A percentile compares a stretch with the other conserved stretches of the same genome.
These are phyloP conservation scores for Tilletia walkeri DNA, from an alignment of 1,284 basidiomycete genomes.

Conservation along the genomic window DNA sequence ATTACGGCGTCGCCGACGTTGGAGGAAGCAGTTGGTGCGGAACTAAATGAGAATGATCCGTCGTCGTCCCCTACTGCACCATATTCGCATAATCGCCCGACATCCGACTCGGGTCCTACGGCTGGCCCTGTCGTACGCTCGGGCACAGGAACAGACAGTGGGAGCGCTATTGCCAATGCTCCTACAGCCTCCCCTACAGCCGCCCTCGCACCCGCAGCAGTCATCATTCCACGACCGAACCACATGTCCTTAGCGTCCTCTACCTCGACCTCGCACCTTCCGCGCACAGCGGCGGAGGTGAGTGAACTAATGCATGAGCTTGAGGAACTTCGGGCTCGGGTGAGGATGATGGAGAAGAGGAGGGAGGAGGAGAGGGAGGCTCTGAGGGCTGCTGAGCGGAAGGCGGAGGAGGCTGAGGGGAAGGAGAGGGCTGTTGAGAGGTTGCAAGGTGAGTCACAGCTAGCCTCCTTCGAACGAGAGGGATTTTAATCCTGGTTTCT, in stretches of 20 bases:
- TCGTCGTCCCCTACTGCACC: constrained; percentile 14
- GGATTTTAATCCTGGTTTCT: background rate
- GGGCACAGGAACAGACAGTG: background rate
- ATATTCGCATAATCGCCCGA: background rate
- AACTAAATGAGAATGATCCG: background rate
- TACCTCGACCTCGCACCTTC: constrained; percentile 2
- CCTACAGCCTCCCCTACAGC: background rate
- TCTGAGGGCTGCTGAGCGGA: constrained; percentile 78
- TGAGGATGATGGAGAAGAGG: constrained; percentile 79
- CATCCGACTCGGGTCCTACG: too few relatives aligned
- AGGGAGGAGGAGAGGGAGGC: constrained; percentile 80
- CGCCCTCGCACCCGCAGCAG: background rate
- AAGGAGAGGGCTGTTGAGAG: constrained; percentile 79
- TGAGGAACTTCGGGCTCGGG: constrained; percentile 58
- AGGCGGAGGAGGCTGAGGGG: constrained; percentile 76
- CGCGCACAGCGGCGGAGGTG: constrained; percentile 12
- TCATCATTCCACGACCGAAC: background rate
- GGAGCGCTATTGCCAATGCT: background rate
- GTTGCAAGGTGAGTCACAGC: constrained; percentile 62
- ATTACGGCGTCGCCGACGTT: background rate
- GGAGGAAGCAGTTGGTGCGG: background rate
- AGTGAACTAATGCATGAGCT: background rate
- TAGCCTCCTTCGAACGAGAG: background rate
- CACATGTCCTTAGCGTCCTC: background rate
- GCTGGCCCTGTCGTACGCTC: too few relatives aligned